Conservation (phyloP, 257 asterid species). For the Echium plantagineum region DNA sequence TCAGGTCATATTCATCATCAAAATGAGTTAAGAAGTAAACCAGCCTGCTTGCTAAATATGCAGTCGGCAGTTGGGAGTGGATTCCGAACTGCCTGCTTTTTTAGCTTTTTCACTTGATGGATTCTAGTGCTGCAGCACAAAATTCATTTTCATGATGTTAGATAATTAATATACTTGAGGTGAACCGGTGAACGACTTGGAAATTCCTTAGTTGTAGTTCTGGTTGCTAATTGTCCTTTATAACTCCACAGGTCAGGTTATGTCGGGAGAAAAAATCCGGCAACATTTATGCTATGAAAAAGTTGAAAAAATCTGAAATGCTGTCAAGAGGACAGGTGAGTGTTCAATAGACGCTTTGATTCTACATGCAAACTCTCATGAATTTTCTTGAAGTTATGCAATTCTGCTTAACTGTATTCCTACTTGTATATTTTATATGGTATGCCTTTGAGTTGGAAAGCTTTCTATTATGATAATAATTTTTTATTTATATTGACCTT, state of each 20-base stretch:
- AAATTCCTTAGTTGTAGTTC: background rate
- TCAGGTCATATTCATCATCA: too few relatives aligned
- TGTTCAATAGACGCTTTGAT: constrained; percentile 3
- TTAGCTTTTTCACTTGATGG: too few relatives aligned
- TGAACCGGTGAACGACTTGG: too few relatives aligned
- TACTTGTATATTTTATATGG: background rate
- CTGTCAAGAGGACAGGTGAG: constrained; percentile 92
- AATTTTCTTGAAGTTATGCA: background rate
- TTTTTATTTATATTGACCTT: background rate
- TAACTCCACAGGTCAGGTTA: constrained; percentile 61
- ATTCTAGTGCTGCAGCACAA: too few relatives aligned
- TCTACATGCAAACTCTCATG: constrained; percentile 3
- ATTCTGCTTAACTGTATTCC: background rate
- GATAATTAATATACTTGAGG: too few relatives aligned
- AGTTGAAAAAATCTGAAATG: constrained; percentile 96
- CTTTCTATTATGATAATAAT: too few relatives aligned
- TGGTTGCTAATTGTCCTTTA: constrained; percentile 5
- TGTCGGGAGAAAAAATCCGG: constrained; percentile 94
- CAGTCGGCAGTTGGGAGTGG: too few relatives aligned
- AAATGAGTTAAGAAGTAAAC: too few relatives aligned
- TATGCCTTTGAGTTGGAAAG: background rate
- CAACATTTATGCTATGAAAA: constrained; percentile 95
- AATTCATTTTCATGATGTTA: too few relatives aligned
- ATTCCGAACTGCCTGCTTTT: too few relatives aligned
- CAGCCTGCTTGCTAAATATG: too few relatives aligned